Base-by-base conservation (phyloP, 495 filamentous ascomycete genomes). In the Delitschia confertaspora region DNA sequence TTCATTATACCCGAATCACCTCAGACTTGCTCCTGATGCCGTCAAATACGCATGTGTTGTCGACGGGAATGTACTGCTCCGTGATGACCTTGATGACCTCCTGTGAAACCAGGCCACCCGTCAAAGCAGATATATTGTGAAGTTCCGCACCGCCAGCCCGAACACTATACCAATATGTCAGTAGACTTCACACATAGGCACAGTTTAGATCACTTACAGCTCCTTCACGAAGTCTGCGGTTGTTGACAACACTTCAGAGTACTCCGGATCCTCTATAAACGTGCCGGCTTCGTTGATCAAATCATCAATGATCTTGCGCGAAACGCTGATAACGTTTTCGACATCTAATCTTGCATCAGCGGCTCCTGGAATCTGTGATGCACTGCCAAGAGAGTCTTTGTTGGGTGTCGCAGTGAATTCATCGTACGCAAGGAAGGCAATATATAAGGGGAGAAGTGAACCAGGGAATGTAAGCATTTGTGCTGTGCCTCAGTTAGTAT, bases 21-120 rank as follows among this genome's bases (percentile, higher is more conserved):
- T 80, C 78, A 42, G 73, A 82, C 63, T 78, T 79, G 64, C 88
- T 93, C 44, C 61, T 67, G 17, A 94, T 80, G 33, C 91, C 91
- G 68, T 96, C 88, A 59, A 93, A 95, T 41, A 96, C 69, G 60
- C 86, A 89, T 7, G 83, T 89, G 61, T 95, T 91, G 57, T 95
- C 87, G 41, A 94, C 75, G 13, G 91, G 91, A 9, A 94, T 75
- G 69, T 99, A 99, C 71, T 99, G 91, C 63, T 85, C 79, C 35
- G 91, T 99, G 47, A 96, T 72, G 20, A 94, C 80, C 71, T 99
- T 99, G 60, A 96, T 87, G 21, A 86, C 75, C 69, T 99, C 91
- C 65, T 99, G 91, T 21, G 88, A 85, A 18, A 93, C 82, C 65
- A 99, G 79, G 0, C 91, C 93, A 14, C 93, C 91, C 6, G 81